A percentile compares a stretch with the other conserved stretches of the same genome.
Evolutionary conservation across 441 rosid genomes (phyloP).

Genomic region (Corymbia citriodora): DNA sequence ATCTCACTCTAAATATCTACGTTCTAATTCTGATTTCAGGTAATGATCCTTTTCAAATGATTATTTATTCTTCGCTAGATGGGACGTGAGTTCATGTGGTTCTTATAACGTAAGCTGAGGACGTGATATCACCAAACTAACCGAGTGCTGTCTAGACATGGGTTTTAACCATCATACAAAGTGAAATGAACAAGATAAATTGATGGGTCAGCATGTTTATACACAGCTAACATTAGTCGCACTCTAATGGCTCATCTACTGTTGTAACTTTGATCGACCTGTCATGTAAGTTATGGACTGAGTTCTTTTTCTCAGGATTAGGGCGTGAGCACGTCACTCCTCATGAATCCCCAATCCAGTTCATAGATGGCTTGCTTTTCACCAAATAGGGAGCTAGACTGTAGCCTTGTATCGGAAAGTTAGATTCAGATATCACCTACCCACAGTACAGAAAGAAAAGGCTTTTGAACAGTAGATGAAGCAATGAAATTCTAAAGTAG

Average conservation of each 20-base stretch:
- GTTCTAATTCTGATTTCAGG: conserved; percentile 72
- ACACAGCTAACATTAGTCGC: neutral
- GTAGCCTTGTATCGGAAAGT: neutral
- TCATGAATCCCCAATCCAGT: neutral
- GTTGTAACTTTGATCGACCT: neutral
- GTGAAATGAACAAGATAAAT: neutral
- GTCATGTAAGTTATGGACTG: neutral
- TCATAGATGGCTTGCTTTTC: neutral
- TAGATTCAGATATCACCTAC: neutral
- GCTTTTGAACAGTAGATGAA: neutral
- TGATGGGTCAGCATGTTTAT: neutral
- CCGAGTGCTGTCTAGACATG: neutral
- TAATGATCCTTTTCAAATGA: conserved; percentile 4
- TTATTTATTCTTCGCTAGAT: neutral
- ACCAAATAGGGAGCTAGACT: neutral
- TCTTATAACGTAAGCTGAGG: neutral
- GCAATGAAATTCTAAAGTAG: neutral
- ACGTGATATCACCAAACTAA: neutral
- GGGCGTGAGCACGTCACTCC: neutral
- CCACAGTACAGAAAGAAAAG: neutral
- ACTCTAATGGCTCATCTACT: neutral
- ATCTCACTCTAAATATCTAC: conserved; percentile 52
- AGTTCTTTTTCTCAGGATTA: neutral
- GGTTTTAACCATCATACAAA: neutral
- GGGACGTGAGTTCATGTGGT: neutral